These are phyloP conservation scores for Capsella bursapastoris DNA, from an alignment of 345 rosid genomes.

Conservation along the genomic window DNA sequence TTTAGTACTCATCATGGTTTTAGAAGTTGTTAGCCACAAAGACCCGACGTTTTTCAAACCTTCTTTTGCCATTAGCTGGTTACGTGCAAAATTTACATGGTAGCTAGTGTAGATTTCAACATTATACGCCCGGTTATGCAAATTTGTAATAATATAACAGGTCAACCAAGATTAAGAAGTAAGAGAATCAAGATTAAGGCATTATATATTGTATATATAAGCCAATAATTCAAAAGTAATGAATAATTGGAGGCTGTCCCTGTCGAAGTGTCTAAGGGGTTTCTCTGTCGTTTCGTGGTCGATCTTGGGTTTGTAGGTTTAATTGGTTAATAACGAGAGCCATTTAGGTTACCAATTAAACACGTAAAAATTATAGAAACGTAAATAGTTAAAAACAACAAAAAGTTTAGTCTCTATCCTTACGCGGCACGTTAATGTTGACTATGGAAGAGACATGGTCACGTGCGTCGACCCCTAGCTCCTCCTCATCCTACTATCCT, in stretches of 20 bases:
- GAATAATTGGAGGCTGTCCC: slow-evolving; percentile 39
- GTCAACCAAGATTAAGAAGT: slow-evolving; percentile 31
- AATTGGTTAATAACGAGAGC: slow-evolving; percentile 36
- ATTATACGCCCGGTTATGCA: neutral
- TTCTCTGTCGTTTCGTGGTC: slow-evolving; percentile 47
- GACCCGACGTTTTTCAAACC: neutral
- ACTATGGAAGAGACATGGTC: slow-evolving; percentile 38
- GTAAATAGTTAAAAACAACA: slow-evolving; percentile 21
- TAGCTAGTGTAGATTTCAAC: slow-evolving; percentile 21
- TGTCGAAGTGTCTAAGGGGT: slow-evolving; percentile 31
- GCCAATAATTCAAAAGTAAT: slow-evolving; percentile 38
- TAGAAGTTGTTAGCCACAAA: neutral
- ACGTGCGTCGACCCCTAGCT: slow-evolving; percentile 36
- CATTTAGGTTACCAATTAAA: slow-evolving; percentile 26
- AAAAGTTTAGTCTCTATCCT: slow-evolving; percentile 28
- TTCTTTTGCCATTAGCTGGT: neutral
- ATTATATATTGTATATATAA: neutral
- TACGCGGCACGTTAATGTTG: slow-evolving; percentile 46
- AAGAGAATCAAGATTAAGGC: slow-evolving; percentile 25
- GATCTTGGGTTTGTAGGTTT: slow-evolving; percentile 16
- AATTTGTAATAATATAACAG: slow-evolving; percentile 34
- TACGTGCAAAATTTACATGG: slow-evolving; percentile 11
- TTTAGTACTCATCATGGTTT: neutral
- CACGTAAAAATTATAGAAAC: slow-evolving; percentile 14
- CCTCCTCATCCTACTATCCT: neutral